Percentiles rank a stretch among this genome's conserved stretches.
phyloP scores from a whole-genome alignment of 139 green algal genomes.

The Chlamydomonas urium region DNA sequence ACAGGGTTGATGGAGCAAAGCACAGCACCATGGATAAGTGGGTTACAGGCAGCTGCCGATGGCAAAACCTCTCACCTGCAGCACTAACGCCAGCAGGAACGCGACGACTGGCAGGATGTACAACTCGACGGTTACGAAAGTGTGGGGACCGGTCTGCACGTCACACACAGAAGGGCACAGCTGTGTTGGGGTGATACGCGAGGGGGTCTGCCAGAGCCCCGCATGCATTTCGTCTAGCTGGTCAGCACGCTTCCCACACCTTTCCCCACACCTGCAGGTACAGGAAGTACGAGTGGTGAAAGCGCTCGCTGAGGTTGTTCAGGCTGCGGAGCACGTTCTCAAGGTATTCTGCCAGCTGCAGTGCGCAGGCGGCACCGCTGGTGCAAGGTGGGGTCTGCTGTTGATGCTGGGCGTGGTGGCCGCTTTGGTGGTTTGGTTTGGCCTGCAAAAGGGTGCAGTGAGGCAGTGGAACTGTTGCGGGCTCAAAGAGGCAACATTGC shows the following conservation, averaged over 20 bases:
- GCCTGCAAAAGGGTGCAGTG: no score
- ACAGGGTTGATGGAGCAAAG: neutral
- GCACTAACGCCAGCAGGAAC: constrained; percentile 47
- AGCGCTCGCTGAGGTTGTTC: constrained; percentile 77
- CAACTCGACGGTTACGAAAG: constrained; percentile 58
- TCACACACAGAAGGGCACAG: neutral
- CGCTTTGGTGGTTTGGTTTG: no score
- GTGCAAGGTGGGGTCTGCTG: no score
- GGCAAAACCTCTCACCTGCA: constrained; percentile 50
- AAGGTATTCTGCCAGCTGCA: constrained; percentile 19
- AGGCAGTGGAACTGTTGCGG: no score
- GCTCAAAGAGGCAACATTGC: no score
- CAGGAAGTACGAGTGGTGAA: constrained; percentile 78
- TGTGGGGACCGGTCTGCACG: constrained; percentile 27
- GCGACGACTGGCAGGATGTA: constrained; percentile 63
- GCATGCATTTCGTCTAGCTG: no score
- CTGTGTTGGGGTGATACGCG: neutral
- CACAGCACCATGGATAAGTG: neutral
- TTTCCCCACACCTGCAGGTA: constrained; percentile 66
- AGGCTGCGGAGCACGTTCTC: constrained; percentile 47
- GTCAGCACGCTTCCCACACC: no score
- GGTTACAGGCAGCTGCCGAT: neutral
- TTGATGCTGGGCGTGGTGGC: no score
- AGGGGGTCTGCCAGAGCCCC: no score
- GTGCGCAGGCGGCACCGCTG: neutral